These are phyloP conservation scores for Syzygium malaccense DNA, from an alignment of 441 rosid species.

Conservation along the genomic window DNA sequence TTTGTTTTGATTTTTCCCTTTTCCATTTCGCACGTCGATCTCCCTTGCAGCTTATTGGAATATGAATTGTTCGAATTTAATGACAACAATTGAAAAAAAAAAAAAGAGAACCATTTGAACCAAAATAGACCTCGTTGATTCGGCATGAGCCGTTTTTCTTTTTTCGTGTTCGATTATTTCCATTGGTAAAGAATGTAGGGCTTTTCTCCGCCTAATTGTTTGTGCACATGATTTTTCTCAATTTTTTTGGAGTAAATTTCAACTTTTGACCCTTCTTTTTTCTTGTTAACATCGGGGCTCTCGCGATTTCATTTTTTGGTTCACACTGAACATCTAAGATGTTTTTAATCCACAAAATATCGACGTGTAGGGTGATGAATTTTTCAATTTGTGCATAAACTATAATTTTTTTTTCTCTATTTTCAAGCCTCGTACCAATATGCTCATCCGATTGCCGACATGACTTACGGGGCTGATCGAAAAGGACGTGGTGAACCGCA, in stretches of 20 bases:
- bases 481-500: background rate
- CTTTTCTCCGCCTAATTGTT: background rate
- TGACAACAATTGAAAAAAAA: background rate
- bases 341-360: background rate
- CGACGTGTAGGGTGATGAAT: rapidly evolving
- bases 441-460: background rate
- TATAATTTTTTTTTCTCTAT: background rate
- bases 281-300: background rate
- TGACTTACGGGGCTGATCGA: background rate
- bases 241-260: background rate
- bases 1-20: background rate
- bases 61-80: background rate
- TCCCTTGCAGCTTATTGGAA: background rate
- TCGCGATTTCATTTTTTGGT: background rate
- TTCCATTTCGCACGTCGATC: rapidly evolving
- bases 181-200: background rate
- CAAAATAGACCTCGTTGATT: background rate
- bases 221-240: background rate
- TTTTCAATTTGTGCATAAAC: background rate
- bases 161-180: background rate
- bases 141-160: background rate
- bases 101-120: background rate
- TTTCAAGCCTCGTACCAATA: background rate
- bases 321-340: background rate
- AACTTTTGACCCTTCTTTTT: background rate